Base-by-base conservation (phyloP, 2,329 filamentous ascomycete species). In the Coniochaeta hoffmannii region DNA sequence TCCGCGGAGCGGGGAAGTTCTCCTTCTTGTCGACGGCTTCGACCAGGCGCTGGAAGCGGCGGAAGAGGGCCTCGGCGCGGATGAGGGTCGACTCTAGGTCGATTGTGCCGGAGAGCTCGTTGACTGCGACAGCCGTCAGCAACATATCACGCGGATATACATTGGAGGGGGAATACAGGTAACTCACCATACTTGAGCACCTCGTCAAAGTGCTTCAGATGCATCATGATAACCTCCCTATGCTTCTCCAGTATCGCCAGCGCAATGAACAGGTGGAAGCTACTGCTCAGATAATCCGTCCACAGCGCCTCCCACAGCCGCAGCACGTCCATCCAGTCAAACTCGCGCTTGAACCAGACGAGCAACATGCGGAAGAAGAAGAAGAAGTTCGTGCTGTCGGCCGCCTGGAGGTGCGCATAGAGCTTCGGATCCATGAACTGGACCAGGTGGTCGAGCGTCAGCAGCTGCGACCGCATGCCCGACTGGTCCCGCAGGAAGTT, bases 351-450 rank as follows among this genome's bases (percentile, higher is more conserved):
- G 72, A 94, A 99, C 94, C 94, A 99, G 10, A 99, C 94, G 1
- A 99, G 79, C 32, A 99, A 79, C 94, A 97, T 97, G 58, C 94
- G 89, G 82, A 97, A 99, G 77, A 99, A 97, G 77, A 99, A 99
- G 73, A 99, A 99, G 72, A 99, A 99, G 70, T 99, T 99, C 24
- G 94, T 99, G 65, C 89, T 95, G 65, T 99, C 95, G 19, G 92
- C 89, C 15, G 82, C 86, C 69, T 96, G 85, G 0, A 99, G 82
- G 64, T 99, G 94, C 1, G 89, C 79, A 71, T 97, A 97, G 8
- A 99, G 83, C 67, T 91, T 89, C 0, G 95, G 94, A 62, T 99
- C 94, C 85, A 99, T 92, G 56, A 99, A 89, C 67, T 96, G 91
- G 12, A 97, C 91, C 1, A 99, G 85, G 61, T 99, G 91, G 66